These are phyloP conservation scores for Uncinocarpus reesii DNA, from an alignment of 2,329 filamentous ascomycete genomes.

Conservation along the genomic window DNA sequence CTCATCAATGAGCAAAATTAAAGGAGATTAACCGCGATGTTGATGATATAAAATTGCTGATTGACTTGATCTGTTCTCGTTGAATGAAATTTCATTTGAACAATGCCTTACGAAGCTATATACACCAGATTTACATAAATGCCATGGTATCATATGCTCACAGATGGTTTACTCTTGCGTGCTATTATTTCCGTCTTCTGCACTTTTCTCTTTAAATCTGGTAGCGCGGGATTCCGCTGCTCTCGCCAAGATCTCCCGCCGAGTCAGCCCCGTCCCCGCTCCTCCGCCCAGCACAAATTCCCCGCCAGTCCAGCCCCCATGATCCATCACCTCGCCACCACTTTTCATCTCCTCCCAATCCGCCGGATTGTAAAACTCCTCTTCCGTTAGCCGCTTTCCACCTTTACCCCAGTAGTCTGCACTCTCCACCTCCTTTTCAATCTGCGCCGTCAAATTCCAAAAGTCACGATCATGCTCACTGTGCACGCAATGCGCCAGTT, in stretches of 20 bases:
- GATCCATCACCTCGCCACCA: conserved; percentile 50
- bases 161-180: not conserved
- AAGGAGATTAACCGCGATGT: not conserved
- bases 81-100: not conserved
- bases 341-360: conserved; percentile 42
- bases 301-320: conserved; percentile 68
- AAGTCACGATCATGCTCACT: conserved; percentile 75
- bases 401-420: conserved; percentile 74
- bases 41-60: not conserved
- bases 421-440: conserved; percentile 73
- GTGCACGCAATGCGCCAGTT: conserved; percentile 85
- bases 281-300: conserved; percentile 60
- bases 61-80: not conserved
- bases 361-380: conserved; percentile 51
- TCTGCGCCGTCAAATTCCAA: conserved; percentile 77
- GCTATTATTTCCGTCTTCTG: conserved; percentile 20
- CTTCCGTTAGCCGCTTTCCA: conserved; percentile 51
- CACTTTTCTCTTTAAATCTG: conserved; percentile 39
- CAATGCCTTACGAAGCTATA: not conserved
- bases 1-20: conserved; percentile 52
- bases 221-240: conserved; percentile 59
- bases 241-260: conserved; percentile 63
- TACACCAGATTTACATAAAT: not conserved
- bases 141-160: not conserved
- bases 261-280: conserved; percentile 43